Conservation (phyloP, 257 asterid species). For the Solanum medicagineum region DNA sequence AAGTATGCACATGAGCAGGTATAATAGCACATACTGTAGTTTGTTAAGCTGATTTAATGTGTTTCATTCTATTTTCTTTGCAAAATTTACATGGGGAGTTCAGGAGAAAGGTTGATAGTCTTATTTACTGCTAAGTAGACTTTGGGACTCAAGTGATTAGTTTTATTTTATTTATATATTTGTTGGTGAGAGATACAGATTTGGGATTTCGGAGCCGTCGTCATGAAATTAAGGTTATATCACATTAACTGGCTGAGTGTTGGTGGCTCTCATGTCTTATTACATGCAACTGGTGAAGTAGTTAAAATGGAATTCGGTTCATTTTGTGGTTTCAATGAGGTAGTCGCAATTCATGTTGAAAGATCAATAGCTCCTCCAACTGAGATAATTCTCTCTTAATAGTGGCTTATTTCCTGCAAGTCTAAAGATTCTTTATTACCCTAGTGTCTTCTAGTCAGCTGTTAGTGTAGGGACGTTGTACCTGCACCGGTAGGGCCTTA, state of each 20-base stretch:
- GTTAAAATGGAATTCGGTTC: not conserved
- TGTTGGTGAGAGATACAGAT: not conserved
- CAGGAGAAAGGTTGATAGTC: not conserved
- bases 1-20: slow-evolving; percentile 63
- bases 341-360: not conserved
- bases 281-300: not conserved
- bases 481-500: not conserved
- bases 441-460: not conserved
- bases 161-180: not conserved
- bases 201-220: not conserved
- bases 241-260: not conserved
- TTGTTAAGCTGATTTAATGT: not conserved
- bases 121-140: not conserved
- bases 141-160: not conserved
- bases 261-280: not conserved
- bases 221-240: not conserved
- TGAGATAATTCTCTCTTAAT: not conserved
- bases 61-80: not conserved
- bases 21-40: not conserved
- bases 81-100: not conserved
- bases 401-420: not conserved
- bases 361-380: not conserved
- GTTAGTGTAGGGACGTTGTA: not conserved
- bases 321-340: not conserved
- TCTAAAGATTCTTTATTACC: not conserved